These are phyloP conservation scores for Apophysomyces variabilis DNA, from an alignment of 371 early-diverging fungal genomes.

Conservation along the genomic window DNA sequence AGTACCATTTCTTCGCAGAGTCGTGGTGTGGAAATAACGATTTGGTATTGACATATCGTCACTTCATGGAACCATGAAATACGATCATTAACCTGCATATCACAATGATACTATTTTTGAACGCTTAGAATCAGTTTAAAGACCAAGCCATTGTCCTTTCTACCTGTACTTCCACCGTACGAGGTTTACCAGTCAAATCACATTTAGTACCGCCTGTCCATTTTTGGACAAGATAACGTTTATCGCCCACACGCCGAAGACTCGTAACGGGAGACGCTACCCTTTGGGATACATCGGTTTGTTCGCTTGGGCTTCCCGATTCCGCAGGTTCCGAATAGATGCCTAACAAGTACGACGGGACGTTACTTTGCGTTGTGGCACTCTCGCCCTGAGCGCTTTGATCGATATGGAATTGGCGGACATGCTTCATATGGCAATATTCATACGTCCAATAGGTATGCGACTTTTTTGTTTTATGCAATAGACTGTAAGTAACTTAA, in stretches of 20 bases:
- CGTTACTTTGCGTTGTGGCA: slow-evolving; percentile 18
- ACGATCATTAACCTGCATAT: slow-evolving; percentile 55
- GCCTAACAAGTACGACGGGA: slow-evolving; percentile 33
- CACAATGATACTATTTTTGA: slow-evolving; percentile 67
- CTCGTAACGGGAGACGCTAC: slow-evolving; percentile 20
- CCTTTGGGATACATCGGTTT: slow-evolving; percentile 16
- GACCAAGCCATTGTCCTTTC: no score
- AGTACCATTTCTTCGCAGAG: slow-evolving; percentile 73
- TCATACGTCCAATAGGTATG: slow-evolving; percentile 82
- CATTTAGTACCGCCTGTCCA: slow-evolving; percentile 79
- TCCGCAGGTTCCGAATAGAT: slow-evolving; percentile 24
- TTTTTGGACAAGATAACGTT: slow-evolving; percentile 64
- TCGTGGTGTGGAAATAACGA: slow-evolving; percentile 70
- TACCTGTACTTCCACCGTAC: slow-evolving; percentile 75
- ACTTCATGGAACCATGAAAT: slow-evolving; percentile 67
- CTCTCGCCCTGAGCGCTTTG: slow-evolving; percentile 30
- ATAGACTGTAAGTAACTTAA: not conserved
- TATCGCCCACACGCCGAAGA: slow-evolving; percentile 45
- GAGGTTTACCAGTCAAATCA: slow-evolving; percentile 70
- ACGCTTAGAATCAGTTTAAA: not conserved
- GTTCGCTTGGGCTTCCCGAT: not conserved
- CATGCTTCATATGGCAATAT: slow-evolving; percentile 72
- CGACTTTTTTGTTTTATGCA: slow-evolving; percentile 35
- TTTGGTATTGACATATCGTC: slow-evolving; percentile 71
- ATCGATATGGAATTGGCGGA: slow-evolving; percentile 74